Base-by-base conservation (phyloP, 2,329 filamentous ascomycete genomes). In the Claviceps humidiphila region DNA sequence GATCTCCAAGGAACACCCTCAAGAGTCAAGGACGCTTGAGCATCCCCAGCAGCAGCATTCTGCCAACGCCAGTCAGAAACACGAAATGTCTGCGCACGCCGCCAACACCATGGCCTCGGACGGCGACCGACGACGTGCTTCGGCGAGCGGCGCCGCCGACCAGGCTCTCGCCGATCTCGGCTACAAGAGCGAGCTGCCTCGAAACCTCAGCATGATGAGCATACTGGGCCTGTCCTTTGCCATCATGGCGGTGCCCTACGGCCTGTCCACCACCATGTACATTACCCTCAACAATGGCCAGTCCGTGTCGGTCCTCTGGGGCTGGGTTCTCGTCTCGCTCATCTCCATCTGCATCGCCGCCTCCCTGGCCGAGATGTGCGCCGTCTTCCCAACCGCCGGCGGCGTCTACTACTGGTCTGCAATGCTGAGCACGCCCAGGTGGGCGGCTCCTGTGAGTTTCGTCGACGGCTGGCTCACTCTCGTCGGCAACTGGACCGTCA, bases 341-440 rank as follows among this genome's bases (percentile, higher is more conserved):
- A 87, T 85, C 68, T 88, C 87, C 57, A 62, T 88, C 46, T 86
- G 81, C 61, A 76, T 88, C 55, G 82, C 84, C 26, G 77, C 82
- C 13, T 86, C 81, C 16, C 73, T 89, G 42, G 84, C 84, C 55
- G 85, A 89, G 64, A 89, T 86, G 60, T 74, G 85, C 54, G 83
- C 81, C 5, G 81, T 82, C n/a, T 86, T 78, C 58, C 74, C 73
- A 0, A 76, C 72, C 4, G 77, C 77, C 13, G 78, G 78, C 58
- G 81, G 78, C 34, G 76, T 84, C 65, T 88, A 88, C 61, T 84
- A 88, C 67, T 88, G 84, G 84, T 84, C 82, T 7, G 82, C 84
- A 53, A 72, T 80, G 61, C 74, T 88, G 57, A 75, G 77, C 54
- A 81, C 80, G 64, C 74, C 74, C 57, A 68, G 66, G 49, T 85